Percentiles rank a stretch among this genome's conserved stretches.
phyloP scores from a whole-genome alignment of 73 alveolate genomes.

The Paramecium sexaurelia region DNA sequence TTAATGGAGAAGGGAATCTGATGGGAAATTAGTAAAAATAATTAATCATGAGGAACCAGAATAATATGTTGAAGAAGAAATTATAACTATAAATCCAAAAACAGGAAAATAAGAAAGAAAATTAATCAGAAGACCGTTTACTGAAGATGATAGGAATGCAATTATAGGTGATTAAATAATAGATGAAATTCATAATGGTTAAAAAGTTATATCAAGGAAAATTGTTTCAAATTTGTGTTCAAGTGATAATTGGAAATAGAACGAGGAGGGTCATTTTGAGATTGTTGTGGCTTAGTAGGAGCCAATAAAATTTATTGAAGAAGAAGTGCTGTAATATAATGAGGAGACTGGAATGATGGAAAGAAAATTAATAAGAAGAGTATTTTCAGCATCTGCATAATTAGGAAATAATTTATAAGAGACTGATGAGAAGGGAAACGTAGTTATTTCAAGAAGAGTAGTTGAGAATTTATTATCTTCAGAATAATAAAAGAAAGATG shows the following conservation, averaged over 20 bases:
- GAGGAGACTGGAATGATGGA: constrained; percentile 13
- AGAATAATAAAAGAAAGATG: constrained; percentile 6
- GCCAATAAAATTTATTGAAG: neutral
- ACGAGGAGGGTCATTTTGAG: neutral
- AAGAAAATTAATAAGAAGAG: constrained; percentile 1
- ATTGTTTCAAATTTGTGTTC: neutral
- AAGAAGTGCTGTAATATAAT: neutral
- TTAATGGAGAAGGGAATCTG: constrained; percentile 9
- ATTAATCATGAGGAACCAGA: constrained; percentile 24
- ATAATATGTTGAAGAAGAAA: neutral
- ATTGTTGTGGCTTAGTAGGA: neutral
- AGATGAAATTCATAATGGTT: neutral
- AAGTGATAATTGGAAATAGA: neutral
- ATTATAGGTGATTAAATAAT: neutral
- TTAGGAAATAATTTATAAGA: neutral
- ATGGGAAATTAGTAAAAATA: neutral
- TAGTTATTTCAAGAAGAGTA: neutral
- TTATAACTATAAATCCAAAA: neutral
- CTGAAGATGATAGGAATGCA: constrained; percentile 8
- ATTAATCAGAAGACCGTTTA: neutral
- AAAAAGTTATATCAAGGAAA: neutral
- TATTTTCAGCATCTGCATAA: constrained; percentile 12
- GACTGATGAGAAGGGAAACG: neutral
- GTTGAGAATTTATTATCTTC: constrained; percentile 4
- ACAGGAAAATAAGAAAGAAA: constrained; percentile 26